These are phyloP conservation scores for Tylopilus plumbeoviolaceoides DNA, from an alignment of 768 basidiomycete species.

Conservation along the genomic window DNA sequence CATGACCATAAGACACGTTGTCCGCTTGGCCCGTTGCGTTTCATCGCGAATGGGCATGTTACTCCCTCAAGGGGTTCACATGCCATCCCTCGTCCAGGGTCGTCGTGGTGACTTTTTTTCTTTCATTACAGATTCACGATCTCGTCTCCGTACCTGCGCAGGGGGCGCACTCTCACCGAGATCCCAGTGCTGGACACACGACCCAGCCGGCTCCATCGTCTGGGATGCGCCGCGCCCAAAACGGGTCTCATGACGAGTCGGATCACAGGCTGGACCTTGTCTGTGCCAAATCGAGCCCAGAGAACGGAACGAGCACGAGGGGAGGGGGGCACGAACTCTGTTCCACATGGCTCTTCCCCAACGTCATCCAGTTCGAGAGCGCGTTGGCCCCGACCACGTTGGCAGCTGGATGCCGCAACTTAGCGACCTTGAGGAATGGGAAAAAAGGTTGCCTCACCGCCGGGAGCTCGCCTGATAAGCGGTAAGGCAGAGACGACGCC, in stretches of 20 bases:
- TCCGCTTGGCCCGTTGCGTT: not conserved
- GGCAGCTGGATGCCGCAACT: not conserved
- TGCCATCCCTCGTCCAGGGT: slow-evolving; percentile 4
- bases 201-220: not conserved
- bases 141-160: not conserved
- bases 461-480: not conserved
- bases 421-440: not conserved
- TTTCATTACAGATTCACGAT: not conserved
- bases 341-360: not conserved
- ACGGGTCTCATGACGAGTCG: slow-evolving; percentile 1
- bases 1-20: slow-evolving; percentile 13
- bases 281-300: slow-evolving; percentile 2
- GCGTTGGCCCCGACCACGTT: not conserved
- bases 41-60: not conserved
- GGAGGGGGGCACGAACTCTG: slow-evolving; percentile 2
- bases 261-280: slow-evolving; percentile 5
- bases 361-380: not conserved
- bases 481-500: not conserved
- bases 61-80: not conserved
- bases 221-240: slow-evolving; percentile 1
- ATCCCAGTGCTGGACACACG: not conserved
- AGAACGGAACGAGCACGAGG: not conserved
- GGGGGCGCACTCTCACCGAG: slow-evolving; percentile 11
- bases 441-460: not conserved
- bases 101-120: not conserved